Evolutionary conservation across 345 rosid genomes (phyloP).

Genomic region (Adansonia digitata): DNA sequence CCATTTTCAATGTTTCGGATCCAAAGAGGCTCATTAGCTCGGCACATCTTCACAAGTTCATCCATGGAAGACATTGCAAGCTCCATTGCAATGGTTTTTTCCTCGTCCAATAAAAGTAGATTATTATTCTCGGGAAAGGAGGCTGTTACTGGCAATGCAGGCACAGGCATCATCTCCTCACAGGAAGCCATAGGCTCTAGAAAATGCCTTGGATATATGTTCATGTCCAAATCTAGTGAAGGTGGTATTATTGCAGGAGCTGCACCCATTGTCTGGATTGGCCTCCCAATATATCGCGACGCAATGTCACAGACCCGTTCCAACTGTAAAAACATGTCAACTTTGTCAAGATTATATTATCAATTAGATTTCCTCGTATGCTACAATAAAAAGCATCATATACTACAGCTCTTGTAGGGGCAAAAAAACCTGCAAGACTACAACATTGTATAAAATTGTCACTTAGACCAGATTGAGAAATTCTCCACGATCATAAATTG

Average conservation of each 20-base stretch:
- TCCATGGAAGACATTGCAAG: constrained; percentile 61
- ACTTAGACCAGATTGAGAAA: background rate
- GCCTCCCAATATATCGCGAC: constrained; percentile 47
- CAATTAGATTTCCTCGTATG: no score
- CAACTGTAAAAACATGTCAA: constrained; percentile 36
- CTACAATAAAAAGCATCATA: constrained; percentile 18
- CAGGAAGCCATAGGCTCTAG: constrained; percentile 34
- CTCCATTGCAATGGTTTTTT: constrained; percentile 63
- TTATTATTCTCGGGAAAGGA: constrained; percentile 28
- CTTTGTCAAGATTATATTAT: background rate
- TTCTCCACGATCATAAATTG: background rate
- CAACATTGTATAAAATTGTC: no score
- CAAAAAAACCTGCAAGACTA: no score
- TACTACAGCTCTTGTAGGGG: constrained; percentile 27
- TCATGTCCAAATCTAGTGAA: constrained; percentile 77
- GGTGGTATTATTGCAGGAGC: constrained; percentile 39
- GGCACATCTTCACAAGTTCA: constrained; percentile 70
- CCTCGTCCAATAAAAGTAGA: constrained; percentile 54
- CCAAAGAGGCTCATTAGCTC: constrained; percentile 66
- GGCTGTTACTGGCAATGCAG: constrained; percentile 39
- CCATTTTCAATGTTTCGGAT: constrained; percentile 29
- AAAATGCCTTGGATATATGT: constrained; percentile 12
- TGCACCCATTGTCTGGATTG: constrained; percentile 41
- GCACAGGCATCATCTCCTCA: constrained; percentile 40
- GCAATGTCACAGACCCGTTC: constrained; percentile 63